phyloP scores from a whole-genome alignment of 495 filamentous ascomycete genomes.

The Pseudoneurospora amorphoporcata region DNA sequence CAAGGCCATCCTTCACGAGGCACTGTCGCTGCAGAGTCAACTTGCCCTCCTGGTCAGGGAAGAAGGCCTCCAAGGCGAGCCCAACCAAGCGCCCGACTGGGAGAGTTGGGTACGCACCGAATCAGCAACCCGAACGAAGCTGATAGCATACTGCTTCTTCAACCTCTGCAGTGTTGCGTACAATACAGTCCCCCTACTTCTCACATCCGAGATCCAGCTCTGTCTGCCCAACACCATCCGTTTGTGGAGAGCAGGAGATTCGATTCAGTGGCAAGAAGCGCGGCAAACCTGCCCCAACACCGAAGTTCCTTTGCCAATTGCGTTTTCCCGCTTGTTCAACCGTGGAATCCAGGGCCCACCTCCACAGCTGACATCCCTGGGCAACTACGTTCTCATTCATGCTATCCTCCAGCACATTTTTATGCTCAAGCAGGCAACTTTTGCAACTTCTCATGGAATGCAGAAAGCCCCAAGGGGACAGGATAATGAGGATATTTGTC shows the following conservation, averaged over 20 bases:
- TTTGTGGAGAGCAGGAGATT: conserved; percentile 41
- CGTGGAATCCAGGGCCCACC: conserved; percentile 35
- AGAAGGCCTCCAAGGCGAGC: conserved; percentile 37
- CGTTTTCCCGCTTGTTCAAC: conserved; percentile 37
- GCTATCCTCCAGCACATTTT: conserved; percentile 62
- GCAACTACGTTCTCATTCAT: conserved; percentile 58
- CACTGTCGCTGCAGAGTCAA: conserved; percentile 41
- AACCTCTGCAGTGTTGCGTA: conserved; percentile 50
- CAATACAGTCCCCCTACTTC: conserved; percentile 45
- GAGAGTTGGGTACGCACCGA: conserved; percentile 50
- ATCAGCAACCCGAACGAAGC: conserved; percentile 43
- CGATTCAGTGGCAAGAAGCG: conserved; percentile 41
- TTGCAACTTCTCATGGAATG: conserved; percentile 33
- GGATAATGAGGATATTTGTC: conserved; percentile 46
- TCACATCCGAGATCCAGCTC: conserved; percentile 53
- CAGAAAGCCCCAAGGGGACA: conserved; percentile 39
- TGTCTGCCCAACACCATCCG: conserved; percentile 46
- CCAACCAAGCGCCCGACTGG: conserved; percentile 35
- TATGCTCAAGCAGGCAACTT: conserved; percentile 49
- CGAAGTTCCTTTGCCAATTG: conserved; percentile 41
- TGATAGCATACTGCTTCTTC: conserved; percentile 49
- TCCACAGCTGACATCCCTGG: conserved; percentile 48
- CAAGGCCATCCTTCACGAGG: conserved; percentile 46
- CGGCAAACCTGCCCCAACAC: conserved; percentile 30
- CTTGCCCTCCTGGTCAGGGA: conserved; percentile 45